These are phyloP conservation scores for Cyberlindnera xylosilytica DNA, from an alignment of 805 yeast species.

Conservation along the genomic window DNA sequence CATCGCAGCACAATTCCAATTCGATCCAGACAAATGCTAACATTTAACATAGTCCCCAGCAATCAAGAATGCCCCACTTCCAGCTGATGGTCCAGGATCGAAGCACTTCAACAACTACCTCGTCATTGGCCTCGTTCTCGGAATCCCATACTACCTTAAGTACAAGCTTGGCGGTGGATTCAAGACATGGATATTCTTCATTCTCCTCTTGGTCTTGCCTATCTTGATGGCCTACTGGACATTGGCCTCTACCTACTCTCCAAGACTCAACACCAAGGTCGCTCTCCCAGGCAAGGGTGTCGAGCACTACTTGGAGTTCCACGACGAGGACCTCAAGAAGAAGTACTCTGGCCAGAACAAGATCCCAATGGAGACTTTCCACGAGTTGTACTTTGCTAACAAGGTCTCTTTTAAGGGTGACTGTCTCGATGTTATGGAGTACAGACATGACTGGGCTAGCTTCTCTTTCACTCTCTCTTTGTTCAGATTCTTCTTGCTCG, in stretches of 20 bases:
- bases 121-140: conserved; percentile 45
- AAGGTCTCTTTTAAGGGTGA: conserved; percentile 89
- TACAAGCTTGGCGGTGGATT: conserved; percentile 68
- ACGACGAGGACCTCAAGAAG: conserved; percentile 61
- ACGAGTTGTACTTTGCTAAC: conserved; percentile 78
- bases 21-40: conserved; percentile 9
- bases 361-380: conserved; percentile 92
- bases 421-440: conserved; percentile 77
- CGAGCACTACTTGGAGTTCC: conserved; percentile 78
- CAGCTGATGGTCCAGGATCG: conserved; percentile 90
- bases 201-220: conserved; percentile 57
- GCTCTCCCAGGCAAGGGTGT: conserved; percentile 74
- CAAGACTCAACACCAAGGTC: conserved; percentile 77
- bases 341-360: conserved; percentile 72
- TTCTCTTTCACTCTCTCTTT: conserved; percentile 75
- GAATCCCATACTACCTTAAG: conserved; percentile 61
- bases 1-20: too few species aligned
- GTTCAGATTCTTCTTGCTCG: conserved; percentile 77
- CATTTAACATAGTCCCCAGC: conserved; percentile 47
- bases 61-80: conserved; percentile 80
- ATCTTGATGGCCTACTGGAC: conserved; percentile 84
- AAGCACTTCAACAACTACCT: conserved; percentile 66
- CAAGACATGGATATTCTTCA: conserved; percentile 62
- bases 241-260: conserved; percentile 68
- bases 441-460: conserved; percentile 87